Base-by-base conservation (phyloP, 768 basidiomycete genomes). In the Rhodotorula kratochvilovae region DNA sequence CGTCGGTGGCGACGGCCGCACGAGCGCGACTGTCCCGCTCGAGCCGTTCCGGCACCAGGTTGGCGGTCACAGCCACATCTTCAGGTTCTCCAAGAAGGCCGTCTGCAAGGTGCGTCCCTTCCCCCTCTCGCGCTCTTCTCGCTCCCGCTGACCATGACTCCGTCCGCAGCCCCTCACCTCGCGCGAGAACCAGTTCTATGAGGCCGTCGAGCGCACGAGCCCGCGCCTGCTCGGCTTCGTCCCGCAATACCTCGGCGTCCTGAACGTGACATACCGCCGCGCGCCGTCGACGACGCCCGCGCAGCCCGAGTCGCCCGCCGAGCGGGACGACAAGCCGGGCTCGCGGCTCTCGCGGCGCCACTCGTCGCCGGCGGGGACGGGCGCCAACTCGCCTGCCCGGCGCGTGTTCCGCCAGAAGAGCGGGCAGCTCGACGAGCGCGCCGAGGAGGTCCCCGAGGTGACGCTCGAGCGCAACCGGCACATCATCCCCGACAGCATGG, bases 41-140 rank as follows among this genome's bases (percentile, higher is more conserved):
- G 87, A 90, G 59, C 96, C 96, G 11, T 99, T 97, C 82, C 88
- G 91, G 60, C 96, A 99, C 77, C 94, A 98, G 81, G 96, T 99
- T 42, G 96, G 96, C 53, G 96, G 96, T 6, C 96, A 99, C 80
- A 91, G 87, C 74, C 90, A 92, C 67, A 96, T 99, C 77, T 98
- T 98, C 82, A 93, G 94, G 79, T 98, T 99, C 76, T 97, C 94
- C 7, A 92, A 92, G 78, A 86, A 93, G 74, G 95, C 96, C 15
- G 93, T 99, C 25, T 99, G 96, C 84, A 99, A 99, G 88, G 95
- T 96, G 76, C 78, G 89, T 42, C 11, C 12, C 11, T 16, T 55
- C 17, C 19, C 33, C 27, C 25, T 63, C 17, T 51, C 66, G 70
- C 23, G 76, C 66, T n/a, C n/a, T 55, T 36, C 45, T 61, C 13